Evolutionary conservation across 2,329 filamentous ascomycete species (phyloP), one percentile per base, ranked within the genome.

Genomic region (Leptodontidium sp.): DNA sequence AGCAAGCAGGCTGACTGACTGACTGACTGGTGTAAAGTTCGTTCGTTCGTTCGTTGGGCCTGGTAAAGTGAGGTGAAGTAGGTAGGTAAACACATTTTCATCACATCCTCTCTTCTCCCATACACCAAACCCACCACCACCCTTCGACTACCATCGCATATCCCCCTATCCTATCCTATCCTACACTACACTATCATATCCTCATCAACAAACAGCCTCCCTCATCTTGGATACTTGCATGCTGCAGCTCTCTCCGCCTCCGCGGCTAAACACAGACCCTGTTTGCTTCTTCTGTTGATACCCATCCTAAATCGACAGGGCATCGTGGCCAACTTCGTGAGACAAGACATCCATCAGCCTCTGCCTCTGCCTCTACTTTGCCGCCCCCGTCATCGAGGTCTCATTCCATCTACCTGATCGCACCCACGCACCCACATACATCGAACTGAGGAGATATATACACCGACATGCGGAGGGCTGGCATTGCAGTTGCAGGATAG

Each of bases 241-340:
- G 49, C 49, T 29, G 14, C 49, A 14, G 6, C 49, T 15, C 9
- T 24, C 24, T 52, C 49, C 24, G 21, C 49, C 24, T 6, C 52
- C 14, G 26, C 52, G 52, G 52, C 52, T 55, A 32, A 55, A 52
- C 49, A 52, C 49, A 29, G 6, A 35, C 52, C 52, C 52, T 35
- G 26, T 17, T 55, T 38, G 52, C 52, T 55, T 14, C 29, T 32
- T 32, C 29, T 32, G 29, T 55, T 38, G 52, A 61, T 47, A 47
- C 43, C 26, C 21, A 61, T 62, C 38, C 45, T 38, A 12, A 38
- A 61, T 62, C 43, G 59, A 62, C 59, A 62, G 47, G 43, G 43
- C 49, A 67, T 67, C 65, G 47, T 62, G 65, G 49, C 59, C 63
- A 6, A 6, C 29, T 53, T 68, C 45, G 63, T 59, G 32, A 66